Percentiles rank a stretch among this genome's conserved stretches.
phyloP scores from a whole-genome alignment of 2,329 filamentous ascomycete genomes.

The Ophiostoma sp. region DNA sequence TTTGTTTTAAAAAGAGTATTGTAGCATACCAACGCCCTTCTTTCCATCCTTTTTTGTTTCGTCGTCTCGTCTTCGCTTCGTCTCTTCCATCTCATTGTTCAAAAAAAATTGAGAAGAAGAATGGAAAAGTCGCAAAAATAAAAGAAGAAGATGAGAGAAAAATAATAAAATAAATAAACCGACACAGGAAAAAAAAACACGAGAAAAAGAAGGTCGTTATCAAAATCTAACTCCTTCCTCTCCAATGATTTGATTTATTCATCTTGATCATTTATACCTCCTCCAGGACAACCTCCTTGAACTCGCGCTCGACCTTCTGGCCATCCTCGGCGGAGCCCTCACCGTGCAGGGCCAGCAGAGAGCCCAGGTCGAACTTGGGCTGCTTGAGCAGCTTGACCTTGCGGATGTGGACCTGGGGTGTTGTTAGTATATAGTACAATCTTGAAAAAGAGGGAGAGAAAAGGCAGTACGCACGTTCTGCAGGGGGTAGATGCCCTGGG shows the following conservation, averaged over 20 bases:
- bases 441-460: no score
- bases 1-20: constrained; percentile 22
- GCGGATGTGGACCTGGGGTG: constrained; percentile 86
- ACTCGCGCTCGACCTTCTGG: constrained; percentile 98
- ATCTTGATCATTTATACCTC: constrained; percentile 64
- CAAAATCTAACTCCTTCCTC: constrained; percentile 4
- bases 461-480: constrained; percentile 69
- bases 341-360: constrained; percentile 92
- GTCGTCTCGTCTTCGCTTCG: constrained; percentile 6
- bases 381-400: constrained; percentile 99
- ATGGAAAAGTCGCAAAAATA: constrained; percentile 11
- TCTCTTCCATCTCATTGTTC: not conserved
- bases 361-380: constrained; percentile 98
- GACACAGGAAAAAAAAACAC: constrained; percentile 22
- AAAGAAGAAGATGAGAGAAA: constrained; percentile 16
- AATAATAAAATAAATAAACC: constrained; percentile 20
- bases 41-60: constrained; percentile 19
- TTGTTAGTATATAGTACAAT: constrained; percentile 19
- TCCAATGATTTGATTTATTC: constrained; percentile 7
- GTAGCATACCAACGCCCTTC: constrained; percentile 25
- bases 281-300: constrained; percentile 96
- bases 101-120: not conserved
- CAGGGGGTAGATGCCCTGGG: constrained; percentile 98
- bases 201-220: constrained; percentile 12
- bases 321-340: constrained; percentile 95